Evolutionary conservation across 1,139 yeast species (phyloP), one percentile per base, ranked within the genome.

Genomic region (Blastobotrys aristatus): DNA sequence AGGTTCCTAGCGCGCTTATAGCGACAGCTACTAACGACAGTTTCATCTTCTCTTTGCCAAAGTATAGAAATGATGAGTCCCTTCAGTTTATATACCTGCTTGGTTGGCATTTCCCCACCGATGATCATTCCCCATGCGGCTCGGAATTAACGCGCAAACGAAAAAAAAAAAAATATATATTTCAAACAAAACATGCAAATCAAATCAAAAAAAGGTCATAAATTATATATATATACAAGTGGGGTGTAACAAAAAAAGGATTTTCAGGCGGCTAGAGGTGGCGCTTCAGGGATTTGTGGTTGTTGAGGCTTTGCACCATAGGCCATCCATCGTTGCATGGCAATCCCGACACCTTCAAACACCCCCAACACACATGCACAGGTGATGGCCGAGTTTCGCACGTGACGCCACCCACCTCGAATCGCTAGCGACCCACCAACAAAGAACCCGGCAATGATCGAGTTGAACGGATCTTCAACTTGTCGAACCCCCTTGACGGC

Each of bases 391-490:
- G 95, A 85, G 69, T 90, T 92, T 72, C 97, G 78, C 47, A 96
- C 87, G 67, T 90, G 97, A 73, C 81, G 87, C 92, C 96, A 88
- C 47, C 98, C 99, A 60, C 98, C 97, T 80, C 99, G 87, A 59
- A 94, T 80, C 53, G 98, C 98, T 59, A 92, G 76, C 14, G 97
- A 82, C 60, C 98, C 99, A 76, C 99, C 99, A 44, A 96, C 90
- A 75, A 88, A 88, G 68, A 94, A 90, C 49, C 99, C 98, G 31
- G 98, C 97, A 66, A 92, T 84, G 61, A 92, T 92, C 52, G 97
- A 97, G 67, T 92, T 92, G 86, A 95, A 87, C 8, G 97, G 96
- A 67, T 92, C 99, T 70, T 92, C 99, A 73, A 97, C 87, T 70
- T 87, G 85, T 73, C 99, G 85, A 35, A 92, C 80, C 2, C 94